Base-by-base conservation (phyloP, 352 stramenopile species). In the Globisporangium iwayamae region DNA sequence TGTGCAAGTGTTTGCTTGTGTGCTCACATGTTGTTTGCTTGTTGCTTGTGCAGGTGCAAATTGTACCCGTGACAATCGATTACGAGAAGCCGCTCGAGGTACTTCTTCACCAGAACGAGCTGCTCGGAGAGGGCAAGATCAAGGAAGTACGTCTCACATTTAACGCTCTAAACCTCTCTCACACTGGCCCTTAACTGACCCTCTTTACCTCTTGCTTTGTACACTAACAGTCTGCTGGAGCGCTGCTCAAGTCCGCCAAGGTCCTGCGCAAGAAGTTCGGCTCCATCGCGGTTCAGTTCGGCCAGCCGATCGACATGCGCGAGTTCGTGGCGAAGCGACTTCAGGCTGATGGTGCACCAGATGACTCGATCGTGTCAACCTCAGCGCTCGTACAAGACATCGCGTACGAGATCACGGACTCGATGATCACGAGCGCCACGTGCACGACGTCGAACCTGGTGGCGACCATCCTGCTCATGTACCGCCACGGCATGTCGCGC, bases 81-180 rank as follows among this genome's bases (percentile, higher is more conserved):
- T 95, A 93, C 55, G 86, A 95, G 65, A 93, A 92, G 68, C 85
- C 86, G 2, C 70, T 93, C 22, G 86, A 95, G 65, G 82, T 91
- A 16, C 67, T 91, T 59, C 58, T 95, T 5, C 85, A 95, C 39
- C 85, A 93, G 60, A 90, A 93, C 18, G 86, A 95, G 32, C 65
- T 95, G 0, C 59, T 93, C 5, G 86, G 86, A 16, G 81, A 91
- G 65, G 85, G 85, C 60, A 91, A 92, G 63, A 76, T 93, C 62
- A 87, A 89, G 46, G 84, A 93, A 69, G 79, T 85, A 69, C 22
- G 67, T 45, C n/a, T 51, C 25, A 32, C 13, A 47, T 16, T 20
- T 7, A 20, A 4, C 41, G 38, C 14, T 30, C 2, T 11, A 32
- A 13, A 54, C 39, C 30, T 43, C 51, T 57, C 9, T 25, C 6